Percentiles rank a stretch among this genome's conserved stretches.
Conservation (phyloP, 345 rosid genomes). For the Rhizophora apiculata region DNA sequence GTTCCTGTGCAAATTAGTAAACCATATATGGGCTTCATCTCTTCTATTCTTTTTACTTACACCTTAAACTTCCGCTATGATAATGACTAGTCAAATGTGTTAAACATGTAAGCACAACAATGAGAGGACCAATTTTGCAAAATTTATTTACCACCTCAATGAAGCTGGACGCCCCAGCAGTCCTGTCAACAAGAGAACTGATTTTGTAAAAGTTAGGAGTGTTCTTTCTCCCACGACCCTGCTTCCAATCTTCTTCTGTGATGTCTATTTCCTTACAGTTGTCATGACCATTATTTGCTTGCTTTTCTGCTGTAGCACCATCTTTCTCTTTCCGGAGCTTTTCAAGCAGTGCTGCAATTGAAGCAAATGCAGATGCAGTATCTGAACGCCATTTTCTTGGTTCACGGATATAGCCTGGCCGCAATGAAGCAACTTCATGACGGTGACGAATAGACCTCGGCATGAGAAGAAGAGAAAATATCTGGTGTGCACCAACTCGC, state of each 20-base stretch:
- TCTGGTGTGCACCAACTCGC: slow-evolving; percentile 83
- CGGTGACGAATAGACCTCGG: slow-evolving; percentile 51
- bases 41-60: too few relatives aligned
- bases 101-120: neutral
- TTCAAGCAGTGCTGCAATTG: slow-evolving; percentile 71
- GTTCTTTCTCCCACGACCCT: slow-evolving; percentile 40
- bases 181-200: slow-evolving; percentile 65
- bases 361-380: slow-evolving; percentile 63
- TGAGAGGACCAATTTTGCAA: neutral
- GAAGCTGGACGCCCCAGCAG: slow-evolving; percentile 43
- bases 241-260: slow-evolving; percentile 48
- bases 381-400: slow-evolving; percentile 61
- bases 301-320: slow-evolving; percentile 45
- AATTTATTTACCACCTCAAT: slow-evolving; percentile 42
- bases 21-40: neutral
- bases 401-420: slow-evolving; percentile 56
- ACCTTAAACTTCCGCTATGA: neutral
- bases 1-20: slow-evolving; percentile 49
- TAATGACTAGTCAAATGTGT: neutral
- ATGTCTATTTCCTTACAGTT: slow-evolving; percentile 42
- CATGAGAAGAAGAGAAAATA: slow-evolving; percentile 76
- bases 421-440: slow-evolving; percentile 53
- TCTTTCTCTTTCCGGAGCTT: slow-evolving; percentile 83
- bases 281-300: slow-evolving; percentile 37
- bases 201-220: slow-evolving; percentile 65